A percentile compares a stretch with the other conserved stretches of the same genome.
These are phyloP conservation scores for Verticillium zaregamsianum DNA, from an alignment of 2,329 filamentous ascomycete genomes.

Conservation along the genomic window DNA sequence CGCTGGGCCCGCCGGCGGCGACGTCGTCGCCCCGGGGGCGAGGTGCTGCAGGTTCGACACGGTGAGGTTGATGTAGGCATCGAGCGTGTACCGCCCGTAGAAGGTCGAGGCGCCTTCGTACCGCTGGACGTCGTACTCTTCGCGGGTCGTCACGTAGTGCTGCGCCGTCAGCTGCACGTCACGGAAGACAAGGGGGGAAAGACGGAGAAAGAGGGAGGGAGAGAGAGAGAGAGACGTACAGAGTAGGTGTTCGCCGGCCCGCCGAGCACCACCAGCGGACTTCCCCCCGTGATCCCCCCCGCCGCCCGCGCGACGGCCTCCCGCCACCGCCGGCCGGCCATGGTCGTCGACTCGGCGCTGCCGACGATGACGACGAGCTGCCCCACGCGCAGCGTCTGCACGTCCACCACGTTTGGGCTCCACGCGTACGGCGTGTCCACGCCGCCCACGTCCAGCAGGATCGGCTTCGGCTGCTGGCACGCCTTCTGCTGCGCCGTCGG, in stretches of 20 bases:
- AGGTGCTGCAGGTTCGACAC: constrained; percentile 68
- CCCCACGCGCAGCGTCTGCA: constrained; percentile 80
- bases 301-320: constrained; percentile 58
- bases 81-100: constrained; percentile 76
- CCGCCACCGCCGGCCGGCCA: constrained; percentile 87
- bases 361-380: constrained; percentile 80
- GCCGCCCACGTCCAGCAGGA: constrained; percentile 84
- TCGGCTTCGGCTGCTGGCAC: constrained; percentile 79
- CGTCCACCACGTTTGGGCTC: constrained; percentile 87
- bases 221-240: constrained; percentile 39
- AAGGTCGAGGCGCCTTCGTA: constrained; percentile 96
- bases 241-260: constrained; percentile 90
- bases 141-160: constrained; percentile 73
- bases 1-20: constrained; percentile 49
- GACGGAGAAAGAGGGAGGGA: neutral
- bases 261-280: constrained; percentile 76
- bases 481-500: constrained; percentile 65
- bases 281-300: constrained; percentile 36
- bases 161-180: neutral
- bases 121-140: constrained; percentile 79
- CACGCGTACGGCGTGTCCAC: constrained; percentile 75
- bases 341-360: constrained; percentile 85
- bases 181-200: too few species aligned
- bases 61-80: constrained; percentile 84
- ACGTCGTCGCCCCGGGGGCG: constrained; percentile 37